phyloP scores from a whole-genome alignment of 106 monocot genomes.

The Allium cepa region DNA sequence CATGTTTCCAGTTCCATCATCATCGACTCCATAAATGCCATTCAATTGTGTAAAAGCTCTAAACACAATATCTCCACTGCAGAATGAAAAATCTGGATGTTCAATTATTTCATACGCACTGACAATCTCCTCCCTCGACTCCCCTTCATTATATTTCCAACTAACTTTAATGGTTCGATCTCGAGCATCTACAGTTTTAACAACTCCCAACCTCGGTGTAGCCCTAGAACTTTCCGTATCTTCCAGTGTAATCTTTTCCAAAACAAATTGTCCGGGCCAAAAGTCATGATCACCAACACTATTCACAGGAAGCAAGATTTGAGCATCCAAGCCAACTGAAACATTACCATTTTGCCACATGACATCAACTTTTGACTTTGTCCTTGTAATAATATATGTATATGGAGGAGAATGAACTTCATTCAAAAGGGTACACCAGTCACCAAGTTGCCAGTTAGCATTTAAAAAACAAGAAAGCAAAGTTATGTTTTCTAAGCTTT shows the following conservation, averaged over 20 bases:
- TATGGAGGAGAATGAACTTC: constrained; percentile 15
- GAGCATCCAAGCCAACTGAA: constrained; percentile 49
- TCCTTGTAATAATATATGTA: constrained; percentile 53
- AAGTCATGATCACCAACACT: constrained; percentile 91
- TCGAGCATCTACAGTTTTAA: constrained; percentile 59
- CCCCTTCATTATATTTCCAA: constrained; percentile 33
- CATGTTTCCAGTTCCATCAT: background rate
- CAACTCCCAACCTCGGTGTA: constrained; percentile 43
- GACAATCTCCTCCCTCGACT: constrained; percentile 40
- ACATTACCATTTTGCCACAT: constrained; percentile 74
- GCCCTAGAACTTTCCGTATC: constrained; percentile 11
- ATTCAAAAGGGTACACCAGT: constrained; percentile 68
- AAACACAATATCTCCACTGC: constrained; percentile 66
- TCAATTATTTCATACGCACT: constrained; percentile 92
- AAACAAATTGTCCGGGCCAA: constrained; percentile 77
- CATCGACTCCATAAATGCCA: background rate
- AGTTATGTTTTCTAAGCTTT: constrained; percentile 54
- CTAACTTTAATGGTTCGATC: constrained; percentile 72
- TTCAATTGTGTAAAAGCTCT: background rate
- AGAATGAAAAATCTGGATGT: constrained; percentile 74
- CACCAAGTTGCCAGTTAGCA: constrained; percentile 91
- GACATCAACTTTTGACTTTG: constrained; percentile 63
- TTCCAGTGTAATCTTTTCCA: constrained; percentile 53
- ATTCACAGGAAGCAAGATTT: constrained; percentile 45
- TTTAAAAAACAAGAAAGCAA: constrained; percentile 60